phyloP scores from a whole-genome alignment of 2,329 filamentous ascomycete genomes.

The Clarireedia monteithiana region DNA sequence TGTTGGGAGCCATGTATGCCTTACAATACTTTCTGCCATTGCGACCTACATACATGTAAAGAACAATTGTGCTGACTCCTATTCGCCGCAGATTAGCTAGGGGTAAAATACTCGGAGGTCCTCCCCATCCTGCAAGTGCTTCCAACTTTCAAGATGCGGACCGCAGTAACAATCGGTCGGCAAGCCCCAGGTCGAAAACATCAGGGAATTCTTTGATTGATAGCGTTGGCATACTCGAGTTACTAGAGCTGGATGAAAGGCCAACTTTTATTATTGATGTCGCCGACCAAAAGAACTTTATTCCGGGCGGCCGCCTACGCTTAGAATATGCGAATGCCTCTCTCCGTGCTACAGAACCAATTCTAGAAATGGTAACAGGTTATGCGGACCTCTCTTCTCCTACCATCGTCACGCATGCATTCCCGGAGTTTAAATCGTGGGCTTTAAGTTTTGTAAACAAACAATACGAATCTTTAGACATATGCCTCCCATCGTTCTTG shows the following conservation, averaged over 20 bases:
- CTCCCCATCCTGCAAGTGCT: constrained; percentile 30
- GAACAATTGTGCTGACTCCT: neutral
- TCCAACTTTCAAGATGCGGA: neutral
- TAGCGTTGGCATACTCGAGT: constrained; percentile 59
- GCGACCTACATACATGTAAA: neutral
- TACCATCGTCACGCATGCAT: constrained; percentile 38
- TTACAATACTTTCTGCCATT: neutral
- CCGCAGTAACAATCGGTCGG: neutral
- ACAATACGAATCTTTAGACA: constrained; percentile 43
- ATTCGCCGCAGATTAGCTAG: neutral
- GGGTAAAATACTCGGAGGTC: constrained; percentile 32
- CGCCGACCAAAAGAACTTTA: constrained; percentile 46
- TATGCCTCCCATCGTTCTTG: constrained; percentile 44
- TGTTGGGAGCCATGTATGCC: too few species aligned
- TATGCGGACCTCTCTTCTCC: constrained; percentile 22
- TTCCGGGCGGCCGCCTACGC: constrained; percentile 43
- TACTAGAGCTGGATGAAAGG: constrained; percentile 68
- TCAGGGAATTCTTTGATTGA: constrained; percentile 48
- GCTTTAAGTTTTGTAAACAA: constrained; percentile 47
- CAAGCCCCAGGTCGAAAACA: constrained; percentile 29
- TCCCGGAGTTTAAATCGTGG: constrained; percentile 63
- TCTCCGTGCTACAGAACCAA: constrained; percentile 40
- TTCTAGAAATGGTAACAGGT: constrained; percentile 25
- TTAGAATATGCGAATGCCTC: constrained; percentile 63
- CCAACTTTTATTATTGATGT: constrained; percentile 72